Evolutionary conservation across 345 rosid genomes (phyloP), one percentile per base, ranked within the genome.

Genomic region (Eucalyptus polybractea): DNA sequence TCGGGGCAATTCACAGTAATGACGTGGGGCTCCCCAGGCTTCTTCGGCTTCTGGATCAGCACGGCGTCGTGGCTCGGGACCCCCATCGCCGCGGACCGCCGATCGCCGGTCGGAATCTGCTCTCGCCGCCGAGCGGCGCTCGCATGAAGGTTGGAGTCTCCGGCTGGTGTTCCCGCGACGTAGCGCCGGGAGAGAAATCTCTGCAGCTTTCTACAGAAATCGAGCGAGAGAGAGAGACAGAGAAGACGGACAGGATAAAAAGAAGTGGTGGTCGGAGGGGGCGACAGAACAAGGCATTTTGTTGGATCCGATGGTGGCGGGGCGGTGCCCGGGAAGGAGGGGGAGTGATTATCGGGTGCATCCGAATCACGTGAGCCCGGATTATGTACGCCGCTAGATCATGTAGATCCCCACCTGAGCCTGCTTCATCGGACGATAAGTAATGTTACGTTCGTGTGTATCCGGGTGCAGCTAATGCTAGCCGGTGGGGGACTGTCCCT

Each of bases 1-100:
- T 96, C 97, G 0, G 98, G 97, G 90, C 98, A 97, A 91, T 97
- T 97, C 25, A 96, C 97, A 47, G 98, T 96, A 65, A 97, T 89
- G 54, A 95, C 93, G 92, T 89, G 92, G 24, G 99, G 94, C 10
- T 97, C 98, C 22, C 95, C 97, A 3, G 92, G 91, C 62, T 92
- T 93, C 90, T 93, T 94, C 50, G 96, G 95, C 88, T 93, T 91
- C 92, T 95, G 91, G 89, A 97, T 94, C 87, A 94, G n/a, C 37
- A 97, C 96, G 58, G 89, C 89, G 91, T 97, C 97, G 91, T 93
- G 94, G 90, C 90, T 90, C 47, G 94, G 93, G 76, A 92, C 90
- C 88, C 94, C 94, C 97, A 95, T 95, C 49, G 44, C 87, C 89
- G 88, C 12, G 76, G 47, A 40, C 50, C 50, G 67, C 29, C 65